Conservation (phyloP, 75 land plant species). For the Larix kaempferi region DNA sequence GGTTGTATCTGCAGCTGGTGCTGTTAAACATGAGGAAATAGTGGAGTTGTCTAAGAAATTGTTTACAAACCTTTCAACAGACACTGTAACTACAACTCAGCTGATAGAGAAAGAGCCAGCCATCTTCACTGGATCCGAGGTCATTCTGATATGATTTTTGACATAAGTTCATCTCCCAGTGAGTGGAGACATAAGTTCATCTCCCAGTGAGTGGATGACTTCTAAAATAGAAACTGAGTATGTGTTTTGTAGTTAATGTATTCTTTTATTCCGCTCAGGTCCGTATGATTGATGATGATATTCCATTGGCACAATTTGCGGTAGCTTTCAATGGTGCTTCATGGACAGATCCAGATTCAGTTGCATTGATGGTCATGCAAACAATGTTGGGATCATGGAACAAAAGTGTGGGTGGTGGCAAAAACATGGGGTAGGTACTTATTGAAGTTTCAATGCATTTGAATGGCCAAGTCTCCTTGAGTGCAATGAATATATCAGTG, state of each 20-base stretch:
- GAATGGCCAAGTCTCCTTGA: too few species aligned
- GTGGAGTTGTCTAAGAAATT: conserved; percentile 58
- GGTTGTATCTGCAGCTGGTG: conserved; percentile 82
- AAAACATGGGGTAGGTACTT: conserved; percentile 7
- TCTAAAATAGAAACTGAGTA: too few species aligned
- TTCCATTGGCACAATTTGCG: conserved; percentile 40
- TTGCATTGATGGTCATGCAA: conserved; percentile 48
- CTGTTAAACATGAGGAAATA: conserved; percentile 76
- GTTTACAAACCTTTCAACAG: conserved; percentile 57
- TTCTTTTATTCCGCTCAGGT: conserved; percentile 17
- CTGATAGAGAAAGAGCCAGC: conserved; percentile 65
- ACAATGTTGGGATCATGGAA: conserved; percentile 47
- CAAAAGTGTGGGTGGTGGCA: conserved; percentile 34
- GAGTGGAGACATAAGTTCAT: too few species aligned
- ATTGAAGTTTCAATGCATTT: too few species aligned
- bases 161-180: too few species aligned
- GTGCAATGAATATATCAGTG: too few species aligned
- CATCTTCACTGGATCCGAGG: conserved; percentile 82
- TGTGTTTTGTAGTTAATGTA: neutral
- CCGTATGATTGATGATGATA: conserved; percentile 30
- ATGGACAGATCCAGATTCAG: conserved; percentile 54
- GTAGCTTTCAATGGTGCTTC: conserved; percentile 46
- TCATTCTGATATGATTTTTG: conserved; percentile 3
- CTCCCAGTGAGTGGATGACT: too few species aligned
- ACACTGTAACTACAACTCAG: conserved; percentile 57